A percentile compares a stretch with the other conserved stretches of the same genome.
phyloP scores from a whole-genome alignment of 1,284 basidiomycete genomes.

The Laetiporus sulphureus region DNA sequence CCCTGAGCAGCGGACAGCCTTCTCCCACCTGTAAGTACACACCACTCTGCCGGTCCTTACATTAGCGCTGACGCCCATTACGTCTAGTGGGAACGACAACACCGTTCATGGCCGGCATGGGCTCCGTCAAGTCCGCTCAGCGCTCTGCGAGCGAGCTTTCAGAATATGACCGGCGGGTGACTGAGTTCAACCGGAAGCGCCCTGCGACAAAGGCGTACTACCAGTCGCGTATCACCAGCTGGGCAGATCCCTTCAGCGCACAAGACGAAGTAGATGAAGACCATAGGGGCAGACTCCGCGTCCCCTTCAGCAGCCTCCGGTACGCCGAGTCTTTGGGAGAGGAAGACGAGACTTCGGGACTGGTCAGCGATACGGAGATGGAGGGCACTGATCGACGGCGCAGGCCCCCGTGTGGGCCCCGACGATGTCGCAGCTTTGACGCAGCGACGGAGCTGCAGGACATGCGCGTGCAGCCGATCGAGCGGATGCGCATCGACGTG shows the following conservation, averaged over 20 bases:
- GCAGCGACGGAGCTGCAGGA: slow-evolving; percentile 41
- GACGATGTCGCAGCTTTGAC: slow-evolving; percentile 55
- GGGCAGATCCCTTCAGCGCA: slow-evolving; percentile 46
- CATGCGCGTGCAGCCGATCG: slow-evolving; percentile 41
- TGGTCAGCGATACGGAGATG: slow-evolving; percentile 10
- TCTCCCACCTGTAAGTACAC: slow-evolving; percentile 55
- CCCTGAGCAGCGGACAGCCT: slow-evolving; percentile 65
- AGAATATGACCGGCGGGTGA: slow-evolving; percentile 38
- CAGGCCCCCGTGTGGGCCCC: slow-evolving; percentile 10
- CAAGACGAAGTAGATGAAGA: slow-evolving; percentile 22
- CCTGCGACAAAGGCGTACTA: slow-evolving; percentile 23
- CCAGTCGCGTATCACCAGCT: slow-evolving; percentile 39
- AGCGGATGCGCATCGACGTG: slow-evolving; percentile 70
- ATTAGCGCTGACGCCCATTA: not conserved
- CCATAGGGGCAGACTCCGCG: slow-evolving; percentile 4
- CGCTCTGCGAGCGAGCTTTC: slow-evolving; percentile 38
- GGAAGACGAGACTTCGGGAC: slow-evolving; percentile 11
- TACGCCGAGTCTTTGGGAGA: slow-evolving; percentile 6
- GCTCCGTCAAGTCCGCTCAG: slow-evolving; percentile 26
- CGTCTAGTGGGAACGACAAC: slow-evolving; percentile 20
- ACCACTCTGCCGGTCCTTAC: not conserved
- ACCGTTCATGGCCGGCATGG: slow-evolving; percentile 35
- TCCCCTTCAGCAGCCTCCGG: too few species aligned
- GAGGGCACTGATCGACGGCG: slow-evolving; percentile 13
- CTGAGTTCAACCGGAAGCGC: slow-evolving; percentile 39